Evolutionary conservation across 1,284 basidiomycete genomes (phyloP).

Genomic region (Malassezia nana): DNA sequence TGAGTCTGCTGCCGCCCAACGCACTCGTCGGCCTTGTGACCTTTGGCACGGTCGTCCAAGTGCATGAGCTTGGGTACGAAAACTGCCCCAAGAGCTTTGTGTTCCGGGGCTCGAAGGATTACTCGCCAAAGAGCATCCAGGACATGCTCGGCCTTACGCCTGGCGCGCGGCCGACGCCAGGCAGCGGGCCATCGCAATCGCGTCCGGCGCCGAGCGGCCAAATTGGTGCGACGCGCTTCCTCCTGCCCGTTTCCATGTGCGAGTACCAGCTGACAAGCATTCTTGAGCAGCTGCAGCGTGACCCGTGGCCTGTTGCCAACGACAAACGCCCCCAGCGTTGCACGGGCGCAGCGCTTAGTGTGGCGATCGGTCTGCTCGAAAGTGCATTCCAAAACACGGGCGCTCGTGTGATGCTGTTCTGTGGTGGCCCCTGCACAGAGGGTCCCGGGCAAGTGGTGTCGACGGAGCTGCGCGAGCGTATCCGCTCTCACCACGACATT

Average conservation of each 20-base stretch:
- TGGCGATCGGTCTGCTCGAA: constrained; percentile 91
- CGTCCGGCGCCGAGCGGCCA: constrained; percentile 57
- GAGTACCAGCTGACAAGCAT: constrained; percentile 95
- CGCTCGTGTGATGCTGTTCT: constrained; percentile 88
- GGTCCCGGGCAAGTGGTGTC: constrained; percentile 94
- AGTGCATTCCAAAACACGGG: constrained; percentile 93
- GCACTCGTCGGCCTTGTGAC: constrained; percentile 92
- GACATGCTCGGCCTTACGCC: constrained; percentile 88
- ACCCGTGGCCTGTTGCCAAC: constrained; percentile 94
- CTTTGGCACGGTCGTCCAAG: constrained; percentile 95
- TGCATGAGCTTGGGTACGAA: constrained; percentile 92
- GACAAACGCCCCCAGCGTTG: constrained; percentile 91
- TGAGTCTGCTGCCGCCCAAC: constrained; percentile 82
- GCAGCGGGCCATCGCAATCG: constrained; percentile 50
- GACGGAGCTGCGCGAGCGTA: constrained; percentile 91
- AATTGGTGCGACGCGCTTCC: constrained; percentile 80
- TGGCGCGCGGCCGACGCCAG: constrained; percentile 48
- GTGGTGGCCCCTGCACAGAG: constrained; percentile 92
- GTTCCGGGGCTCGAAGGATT: constrained; percentile 98
- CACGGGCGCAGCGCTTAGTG: constrained; percentile 85
- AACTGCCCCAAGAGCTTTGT: constrained; percentile 97
- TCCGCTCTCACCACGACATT: constrained; percentile 97
- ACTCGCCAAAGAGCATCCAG: constrained; percentile 89
- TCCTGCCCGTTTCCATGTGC: constrained; percentile 82
- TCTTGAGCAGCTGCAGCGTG: constrained; percentile 75